Evolutionary conservation across 495 filamentous ascomycete genomes (phyloP).

Genomic region (Xylaria telfairii): DNA sequence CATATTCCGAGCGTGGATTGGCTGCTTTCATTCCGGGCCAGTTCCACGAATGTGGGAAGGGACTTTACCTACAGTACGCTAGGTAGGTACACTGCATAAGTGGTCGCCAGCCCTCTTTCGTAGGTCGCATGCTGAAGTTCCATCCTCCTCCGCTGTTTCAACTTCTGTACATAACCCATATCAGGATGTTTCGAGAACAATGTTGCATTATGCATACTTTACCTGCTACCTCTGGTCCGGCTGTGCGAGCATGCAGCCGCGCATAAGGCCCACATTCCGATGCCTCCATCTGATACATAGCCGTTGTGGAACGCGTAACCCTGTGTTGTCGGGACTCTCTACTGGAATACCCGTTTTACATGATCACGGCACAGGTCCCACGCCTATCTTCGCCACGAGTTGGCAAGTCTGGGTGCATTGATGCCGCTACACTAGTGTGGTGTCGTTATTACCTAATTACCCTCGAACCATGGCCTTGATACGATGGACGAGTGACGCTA

Average conservation of each 20-base stretch:
- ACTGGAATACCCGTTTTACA: neutral
- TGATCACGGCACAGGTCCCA: neutral
- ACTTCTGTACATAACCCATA: neutral
- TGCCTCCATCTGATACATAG: neutral
- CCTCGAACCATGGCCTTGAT: neutral
- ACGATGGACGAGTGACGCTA: neutral
- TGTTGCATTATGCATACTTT: slow-evolving; percentile 6
- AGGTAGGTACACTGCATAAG: neutral
- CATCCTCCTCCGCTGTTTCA: neutral
- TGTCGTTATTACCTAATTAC: neutral
- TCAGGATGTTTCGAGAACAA: slow-evolving; percentile 2
- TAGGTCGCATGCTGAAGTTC: too few relatives aligned
- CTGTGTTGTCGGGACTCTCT: neutral
- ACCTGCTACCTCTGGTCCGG: neutral
- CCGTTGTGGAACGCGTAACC: neutral
- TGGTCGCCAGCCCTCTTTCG: neutral
- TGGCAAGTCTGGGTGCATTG: neutral
- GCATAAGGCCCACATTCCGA: too few relatives aligned
- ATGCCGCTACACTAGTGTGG: slow-evolving; percentile 5
- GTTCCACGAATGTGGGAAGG: too few relatives aligned
- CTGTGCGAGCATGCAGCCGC: neutral
- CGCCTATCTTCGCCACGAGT: neutral
- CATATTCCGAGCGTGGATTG: too few relatives aligned
- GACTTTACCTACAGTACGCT: too few relatives aligned
- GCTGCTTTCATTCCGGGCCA: too few relatives aligned